Percentiles rank a stretch among this genome's conserved stretches.
phyloP scores from a whole-genome alignment of 2,329 filamentous ascomycete species.

The Cephalotrichum gorgonifer region DNA sequence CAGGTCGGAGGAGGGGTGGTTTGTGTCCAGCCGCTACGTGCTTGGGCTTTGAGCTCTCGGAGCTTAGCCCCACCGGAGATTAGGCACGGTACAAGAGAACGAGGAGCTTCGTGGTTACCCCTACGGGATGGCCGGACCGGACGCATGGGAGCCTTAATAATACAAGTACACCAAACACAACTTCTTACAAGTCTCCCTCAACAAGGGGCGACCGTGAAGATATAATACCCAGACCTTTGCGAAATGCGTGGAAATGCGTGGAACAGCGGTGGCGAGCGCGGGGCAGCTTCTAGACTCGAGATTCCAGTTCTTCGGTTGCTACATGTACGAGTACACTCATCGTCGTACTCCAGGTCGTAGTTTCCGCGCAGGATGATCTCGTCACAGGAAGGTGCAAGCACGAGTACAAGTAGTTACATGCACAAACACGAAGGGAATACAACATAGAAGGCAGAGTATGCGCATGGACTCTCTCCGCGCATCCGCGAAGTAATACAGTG shows the following conservation, averaged over 20 bases:
- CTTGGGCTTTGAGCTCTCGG: background rate
- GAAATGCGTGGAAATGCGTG: conserved; percentile 3
- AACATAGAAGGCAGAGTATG: too few relatives aligned
- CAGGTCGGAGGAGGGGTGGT: background rate
- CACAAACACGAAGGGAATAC: too few relatives aligned
- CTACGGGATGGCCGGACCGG: background rate
- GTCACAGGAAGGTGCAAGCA: too few relatives aligned
- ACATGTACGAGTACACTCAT: too few relatives aligned
- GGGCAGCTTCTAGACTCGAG: too few relatives aligned
- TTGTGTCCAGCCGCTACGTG: background rate
- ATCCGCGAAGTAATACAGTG: background rate
- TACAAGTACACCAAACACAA: too few relatives aligned
- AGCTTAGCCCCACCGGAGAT: background rate
- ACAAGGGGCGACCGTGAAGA: background rate
- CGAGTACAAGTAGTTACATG: too few relatives aligned
- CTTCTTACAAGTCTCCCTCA: background rate
- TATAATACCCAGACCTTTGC: background rate
- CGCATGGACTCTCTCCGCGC: too few relatives aligned
- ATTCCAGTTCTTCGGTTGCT: too few relatives aligned
- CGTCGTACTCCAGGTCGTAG: too few relatives aligned
- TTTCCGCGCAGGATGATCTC: too few relatives aligned
- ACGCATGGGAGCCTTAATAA: background rate
- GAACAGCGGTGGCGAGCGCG: conserved; percentile 1
- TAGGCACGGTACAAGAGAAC: background rate
- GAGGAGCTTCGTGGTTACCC: background rate